phyloP scores from a whole-genome alignment of 192 early-diverging fungal species.

The Entomortierella lignicola region DNA sequence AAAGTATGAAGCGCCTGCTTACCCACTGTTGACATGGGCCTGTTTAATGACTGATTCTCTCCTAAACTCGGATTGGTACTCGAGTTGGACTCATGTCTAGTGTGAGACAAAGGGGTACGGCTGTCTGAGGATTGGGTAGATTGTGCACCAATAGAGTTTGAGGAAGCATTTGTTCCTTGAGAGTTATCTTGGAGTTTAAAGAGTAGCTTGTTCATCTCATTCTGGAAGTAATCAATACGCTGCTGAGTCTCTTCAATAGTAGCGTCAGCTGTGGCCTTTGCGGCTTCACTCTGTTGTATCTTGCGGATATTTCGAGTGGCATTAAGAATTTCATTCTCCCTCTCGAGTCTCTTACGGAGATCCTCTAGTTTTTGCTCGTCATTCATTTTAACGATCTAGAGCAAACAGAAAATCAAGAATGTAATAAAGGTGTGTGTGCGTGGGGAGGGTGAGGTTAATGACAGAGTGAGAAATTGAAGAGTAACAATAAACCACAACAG shows the following conservation, averaged over 20 bases:
- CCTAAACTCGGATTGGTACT: slow-evolving; percentile 15
- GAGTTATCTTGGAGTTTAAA: slow-evolving; percentile 57
- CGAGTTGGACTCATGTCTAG: slow-evolving; percentile 21
- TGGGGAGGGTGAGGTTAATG: too few relatives aligned
- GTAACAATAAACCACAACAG: too few relatives aligned
- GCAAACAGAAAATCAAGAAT: neutral
- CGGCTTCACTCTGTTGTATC: slow-evolving; percentile 46
- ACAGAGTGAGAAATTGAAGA: neutral
- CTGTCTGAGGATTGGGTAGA: slow-evolving; percentile 2
- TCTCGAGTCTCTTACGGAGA: slow-evolving; percentile 39
- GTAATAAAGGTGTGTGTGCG: too few relatives aligned
- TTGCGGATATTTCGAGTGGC: slow-evolving; percentile 48
- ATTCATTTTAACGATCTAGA: slow-evolving; percentile 24
- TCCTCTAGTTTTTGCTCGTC: slow-evolving; percentile 49
- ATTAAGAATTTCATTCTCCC: slow-evolving; percentile 41
- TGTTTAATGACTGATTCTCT: slow-evolving; percentile 52
- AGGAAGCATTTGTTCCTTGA: slow-evolving; percentile 17
- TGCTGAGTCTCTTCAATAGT: slow-evolving; percentile 72
- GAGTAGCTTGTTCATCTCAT: slow-evolving; percentile 70
- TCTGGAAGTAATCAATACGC: slow-evolving; percentile 74
- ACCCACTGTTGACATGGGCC: slow-evolving; percentile 57
- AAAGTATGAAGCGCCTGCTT: slow-evolving; percentile 2
- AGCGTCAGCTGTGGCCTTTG: slow-evolving; percentile 74
- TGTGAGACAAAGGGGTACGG: slow-evolving; percentile 1
- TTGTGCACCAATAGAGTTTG: slow-evolving; percentile 44